A percentile compares a stretch with the other conserved stretches of the same genome.
Conservation (phyloP, 2,329 filamentous ascomycete species). For the Beauveria pseudobassiana region DNA sequence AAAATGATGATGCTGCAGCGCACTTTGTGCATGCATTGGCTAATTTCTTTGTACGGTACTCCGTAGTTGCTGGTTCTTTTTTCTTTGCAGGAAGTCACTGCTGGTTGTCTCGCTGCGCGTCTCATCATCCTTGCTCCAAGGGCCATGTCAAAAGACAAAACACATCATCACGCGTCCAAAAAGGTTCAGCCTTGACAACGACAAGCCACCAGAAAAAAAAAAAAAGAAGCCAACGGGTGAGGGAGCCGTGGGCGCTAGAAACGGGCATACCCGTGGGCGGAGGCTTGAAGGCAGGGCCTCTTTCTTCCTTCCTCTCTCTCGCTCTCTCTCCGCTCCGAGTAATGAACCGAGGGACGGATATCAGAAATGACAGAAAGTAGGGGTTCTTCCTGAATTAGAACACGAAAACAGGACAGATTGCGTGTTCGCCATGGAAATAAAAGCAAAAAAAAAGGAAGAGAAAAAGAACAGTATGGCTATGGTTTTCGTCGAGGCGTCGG, state of each 20-base stretch:
- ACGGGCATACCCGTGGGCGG: conserved; percentile 7
- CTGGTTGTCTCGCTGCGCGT: no score
- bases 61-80: neutral
- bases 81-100: neutral
- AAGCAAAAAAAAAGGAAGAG: no score
- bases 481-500: no score
- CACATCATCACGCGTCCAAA: neutral
- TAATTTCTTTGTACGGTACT: neutral
- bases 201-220: neutral
- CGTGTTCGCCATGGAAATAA: no score
- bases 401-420: no score
- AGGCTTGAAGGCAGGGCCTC: neutral
- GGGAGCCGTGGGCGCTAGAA: conserved; percentile 5
- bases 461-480: no score
- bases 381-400: no score
- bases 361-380: neutral
- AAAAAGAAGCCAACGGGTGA: neutral
- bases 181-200: neutral
- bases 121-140: neutral
- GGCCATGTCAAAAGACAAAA: neutral
- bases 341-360: neutral
- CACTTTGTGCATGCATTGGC: conserved; percentile 9
- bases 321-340: neutral
- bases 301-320: neutral
- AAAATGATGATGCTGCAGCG: neutral